Evolutionary conservation across 192 early-diverging fungal species (phyloP).

Genomic region (Rhizophagus prolifer): DNA sequence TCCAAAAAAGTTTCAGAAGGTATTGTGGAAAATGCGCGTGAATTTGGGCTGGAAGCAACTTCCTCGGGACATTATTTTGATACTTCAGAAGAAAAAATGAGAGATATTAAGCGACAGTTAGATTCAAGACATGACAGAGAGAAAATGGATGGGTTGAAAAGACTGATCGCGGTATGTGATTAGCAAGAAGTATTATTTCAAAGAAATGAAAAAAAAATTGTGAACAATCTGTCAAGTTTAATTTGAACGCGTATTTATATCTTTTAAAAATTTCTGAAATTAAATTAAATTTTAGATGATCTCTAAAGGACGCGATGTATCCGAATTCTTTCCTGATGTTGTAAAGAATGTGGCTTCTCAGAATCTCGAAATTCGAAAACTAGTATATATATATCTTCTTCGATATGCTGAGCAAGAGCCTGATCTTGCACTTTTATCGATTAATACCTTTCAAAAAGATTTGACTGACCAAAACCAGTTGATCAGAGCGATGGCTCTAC

Average conservation of each 20-base stretch:
- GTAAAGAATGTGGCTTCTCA: constrained; percentile 96
- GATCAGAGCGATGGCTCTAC: constrained; percentile 92
- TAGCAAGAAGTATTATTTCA: background rate
- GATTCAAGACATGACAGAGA: constrained; percentile 87
- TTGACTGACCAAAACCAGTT: constrained; percentile 88
- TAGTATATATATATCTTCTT: constrained; percentile 95
- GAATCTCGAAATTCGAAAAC: constrained; percentile 85
- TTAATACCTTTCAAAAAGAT: constrained; percentile 99
- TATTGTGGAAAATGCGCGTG: constrained; percentile 86
- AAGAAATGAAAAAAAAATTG: too few relatives aligned
- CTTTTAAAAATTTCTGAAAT: background rate
- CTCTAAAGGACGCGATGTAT: constrained; percentile 86
- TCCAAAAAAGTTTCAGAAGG: constrained; percentile 79
- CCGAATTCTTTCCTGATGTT: constrained; percentile 89
- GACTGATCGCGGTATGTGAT: constrained; percentile 76
- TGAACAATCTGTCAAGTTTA: too few relatives aligned
- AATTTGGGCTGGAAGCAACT: constrained; percentile 73
- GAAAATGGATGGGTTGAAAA: constrained; percentile 88
- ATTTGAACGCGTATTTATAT: too few relatives aligned
- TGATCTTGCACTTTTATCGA: constrained; percentile 89
- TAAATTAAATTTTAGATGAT: constrained; percentile 59
- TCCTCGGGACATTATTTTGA: constrained; percentile 83
- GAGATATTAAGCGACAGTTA: constrained; percentile 71
- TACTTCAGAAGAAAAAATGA: constrained; percentile 81
- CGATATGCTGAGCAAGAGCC: constrained; percentile 96